Percentiles rank a stretch among this genome's conserved stretches.
phyloP scores from a whole-genome alignment of 78 protist genomes.

The Blattamonas nauphoetae region DNA sequence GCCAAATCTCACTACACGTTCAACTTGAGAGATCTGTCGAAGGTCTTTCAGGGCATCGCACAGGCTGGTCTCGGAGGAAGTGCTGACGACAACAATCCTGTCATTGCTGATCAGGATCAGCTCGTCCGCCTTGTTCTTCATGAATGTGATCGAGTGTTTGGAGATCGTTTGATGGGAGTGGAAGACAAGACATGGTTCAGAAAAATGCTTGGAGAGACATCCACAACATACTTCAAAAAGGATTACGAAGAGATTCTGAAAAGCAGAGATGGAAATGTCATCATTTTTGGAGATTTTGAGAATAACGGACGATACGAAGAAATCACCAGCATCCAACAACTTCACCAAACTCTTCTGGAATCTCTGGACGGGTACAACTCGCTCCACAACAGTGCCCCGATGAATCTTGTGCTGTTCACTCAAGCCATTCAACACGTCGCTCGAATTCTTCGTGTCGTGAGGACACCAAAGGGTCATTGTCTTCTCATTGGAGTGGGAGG shows the following conservation, averaged over 20 bases:
- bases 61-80: neutral
- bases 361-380: slow-evolving; percentile 37
- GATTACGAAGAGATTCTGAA: neutral
- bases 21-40: slow-evolving; percentile 64
- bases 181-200: slow-evolving; percentile 39
- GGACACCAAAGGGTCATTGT: slow-evolving; percentile 51
- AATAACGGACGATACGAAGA: slow-evolving; percentile 7
- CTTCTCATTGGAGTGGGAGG: slow-evolving; percentile 74
- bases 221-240: neutral
- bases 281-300: slow-evolving; percentile 14
- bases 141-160: slow-evolving; percentile 33
- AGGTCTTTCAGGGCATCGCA: slow-evolving; percentile 59
- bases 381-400: slow-evolving; percentile 14
- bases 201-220: neutral
- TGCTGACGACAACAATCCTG: neutral
- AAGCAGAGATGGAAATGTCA: neutral
- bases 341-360: slow-evolving; percentile 7
- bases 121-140: slow-evolving; percentile 33
- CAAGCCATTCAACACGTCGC: slow-evolving; percentile 28
- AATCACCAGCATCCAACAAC: neutral
- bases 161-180: slow-evolving; percentile 37
- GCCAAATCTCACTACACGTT: slow-evolving; percentile 67
- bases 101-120: neutral
- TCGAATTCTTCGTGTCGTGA: slow-evolving; percentile 27
- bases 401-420: slow-evolving; percentile 41